Percentiles rank a stretch among this genome's conserved stretches.
Conservation (phyloP, 1,284 basidiomycete genomes). For the Coriolopsis trogii region DNA sequence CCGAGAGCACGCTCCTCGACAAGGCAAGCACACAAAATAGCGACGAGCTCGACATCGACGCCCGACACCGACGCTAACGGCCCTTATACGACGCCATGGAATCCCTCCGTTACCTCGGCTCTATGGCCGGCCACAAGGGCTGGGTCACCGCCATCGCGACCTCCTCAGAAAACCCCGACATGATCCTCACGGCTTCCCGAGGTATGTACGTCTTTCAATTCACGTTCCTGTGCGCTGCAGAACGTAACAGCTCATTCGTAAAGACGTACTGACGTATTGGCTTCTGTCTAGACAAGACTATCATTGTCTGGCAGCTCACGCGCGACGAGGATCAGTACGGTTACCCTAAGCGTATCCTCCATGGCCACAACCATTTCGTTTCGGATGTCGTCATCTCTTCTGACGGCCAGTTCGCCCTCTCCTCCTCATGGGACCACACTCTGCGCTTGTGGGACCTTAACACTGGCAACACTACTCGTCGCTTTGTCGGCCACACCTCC, state of each 20-base stretch:
- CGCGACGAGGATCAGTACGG: conserved; percentile 94
- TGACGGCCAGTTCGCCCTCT: conserved; percentile 99
- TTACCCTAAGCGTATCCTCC: conserved; percentile 96
- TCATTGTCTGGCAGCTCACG: conserved; percentile 99
- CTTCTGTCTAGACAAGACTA: conserved; percentile 85
- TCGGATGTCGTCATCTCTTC: conserved; percentile 99
- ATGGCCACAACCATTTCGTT: conserved; percentile 99
- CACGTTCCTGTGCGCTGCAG: conserved; percentile 6
- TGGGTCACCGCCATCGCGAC: conserved; percentile 98
- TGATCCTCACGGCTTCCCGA: conserved; percentile 96
- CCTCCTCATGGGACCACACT: conserved; percentile 99
- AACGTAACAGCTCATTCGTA: background rate
- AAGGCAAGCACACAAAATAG: conserved; percentile 27
- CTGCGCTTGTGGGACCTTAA: conserved; percentile 99
- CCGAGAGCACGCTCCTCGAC: conserved; percentile 16
- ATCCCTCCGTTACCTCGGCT: conserved; percentile 90
- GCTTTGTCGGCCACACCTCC: conserved; percentile 98
- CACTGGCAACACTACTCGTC: conserved; percentile 91
- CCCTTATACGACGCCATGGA: conserved; percentile 65
- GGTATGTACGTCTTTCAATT: conserved; percentile 55
- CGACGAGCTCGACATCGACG: conserved; percentile 35
- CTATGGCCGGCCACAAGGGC: conserved; percentile 93
- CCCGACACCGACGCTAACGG: conserved; percentile 44
- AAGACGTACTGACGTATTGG: background rate
- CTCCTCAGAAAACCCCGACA: conserved; percentile 95